A percentile compares a stretch with the other conserved stretches of the same genome.
These are phyloP conservation scores for Sutorius eximius DNA, from an alignment of 1,284 basidiomycete genomes.

Conservation along the genomic window DNA sequence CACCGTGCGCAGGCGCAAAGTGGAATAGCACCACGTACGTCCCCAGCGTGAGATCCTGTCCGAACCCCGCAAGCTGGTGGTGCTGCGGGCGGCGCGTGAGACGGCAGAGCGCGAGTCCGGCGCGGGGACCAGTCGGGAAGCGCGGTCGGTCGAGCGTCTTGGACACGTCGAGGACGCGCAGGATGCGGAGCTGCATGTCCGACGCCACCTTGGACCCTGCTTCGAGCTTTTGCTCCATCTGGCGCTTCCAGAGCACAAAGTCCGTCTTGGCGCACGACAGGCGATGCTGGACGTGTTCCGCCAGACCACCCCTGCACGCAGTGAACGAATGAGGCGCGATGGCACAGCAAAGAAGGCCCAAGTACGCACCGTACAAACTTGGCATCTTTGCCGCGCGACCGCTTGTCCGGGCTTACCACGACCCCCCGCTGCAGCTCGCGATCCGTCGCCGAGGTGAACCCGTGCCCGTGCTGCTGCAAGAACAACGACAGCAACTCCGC, in stretches of 20 bases:
- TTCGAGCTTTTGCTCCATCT: slow-evolving; percentile 37
- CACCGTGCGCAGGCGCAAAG: slow-evolving; percentile 18
- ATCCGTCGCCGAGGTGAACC: slow-evolving; percentile 35
- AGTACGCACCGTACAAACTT: slow-evolving; percentile 33
- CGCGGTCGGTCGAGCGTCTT: slow-evolving; percentile 17
- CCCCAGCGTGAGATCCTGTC: slow-evolving; percentile 24
- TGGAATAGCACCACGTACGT: slow-evolving; percentile 34
- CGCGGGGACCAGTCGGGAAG: slow-evolving; percentile 10
- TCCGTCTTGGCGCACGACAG: slow-evolving; percentile 43
- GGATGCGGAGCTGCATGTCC: slow-evolving; percentile 39
- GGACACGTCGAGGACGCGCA: slow-evolving; percentile 35
- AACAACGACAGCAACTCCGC: slow-evolving; percentile 41
- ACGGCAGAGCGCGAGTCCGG: slow-evolving; percentile 32
- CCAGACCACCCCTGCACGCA: slow-evolving; percentile 45
- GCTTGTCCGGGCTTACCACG: slow-evolving; percentile 36
- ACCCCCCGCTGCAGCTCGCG: slow-evolving; percentile 40
- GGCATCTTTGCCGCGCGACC: slow-evolving; percentile 27
- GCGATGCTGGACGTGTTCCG: slow-evolving; percentile 43
- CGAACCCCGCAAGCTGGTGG: slow-evolving; percentile 11
- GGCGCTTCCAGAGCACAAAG: slow-evolving; percentile 50
- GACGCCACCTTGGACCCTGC: slow-evolving; percentile 20
- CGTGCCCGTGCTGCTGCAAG: slow-evolving; percentile 38
- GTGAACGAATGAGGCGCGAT: background rate
- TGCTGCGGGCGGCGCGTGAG: slow-evolving; percentile 24
- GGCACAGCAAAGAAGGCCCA: too few species aligned